Percentiles rank a stretch among this genome's conserved stretches.
phyloP scores from a whole-genome alignment of 2,329 filamentous ascomycete species.

The Xylaria sp. region DNA sequence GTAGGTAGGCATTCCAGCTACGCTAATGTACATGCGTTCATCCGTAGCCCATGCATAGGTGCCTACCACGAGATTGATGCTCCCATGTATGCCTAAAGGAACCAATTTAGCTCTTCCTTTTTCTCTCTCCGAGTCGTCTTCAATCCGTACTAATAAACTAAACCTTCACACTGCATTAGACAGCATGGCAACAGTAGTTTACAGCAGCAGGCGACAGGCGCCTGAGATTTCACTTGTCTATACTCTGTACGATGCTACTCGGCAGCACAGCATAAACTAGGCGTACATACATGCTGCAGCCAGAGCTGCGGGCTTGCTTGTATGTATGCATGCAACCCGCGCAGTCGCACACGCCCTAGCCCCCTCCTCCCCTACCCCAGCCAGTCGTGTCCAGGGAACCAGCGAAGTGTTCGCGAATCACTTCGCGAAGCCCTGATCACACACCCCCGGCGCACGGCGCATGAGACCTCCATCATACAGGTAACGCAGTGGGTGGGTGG shows the following conservation, averaged over 20 bases:
- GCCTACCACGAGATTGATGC: slow-evolving; percentile 19
- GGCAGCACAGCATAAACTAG: slow-evolving; percentile 27
- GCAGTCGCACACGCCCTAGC: background rate
- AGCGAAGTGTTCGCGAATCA: slow-evolving; percentile 36
- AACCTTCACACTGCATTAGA: background rate
- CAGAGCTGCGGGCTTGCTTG: slow-evolving; percentile 22
- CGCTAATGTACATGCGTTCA: slow-evolving; percentile 29
- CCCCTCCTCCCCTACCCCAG: background rate
- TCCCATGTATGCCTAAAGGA: slow-evolving; percentile 23
- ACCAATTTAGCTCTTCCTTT: background rate
- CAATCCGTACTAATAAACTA: background rate
- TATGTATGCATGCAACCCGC: slow-evolving; percentile 33
- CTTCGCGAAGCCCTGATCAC: slow-evolving; percentile 33
- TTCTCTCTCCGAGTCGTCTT: background rate
- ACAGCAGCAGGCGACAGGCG: slow-evolving; percentile 3
- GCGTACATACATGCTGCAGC: slow-evolving; percentile 25
- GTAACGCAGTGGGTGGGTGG: slow-evolving; percentile 32
- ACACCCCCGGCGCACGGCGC: slow-evolving; percentile 26
- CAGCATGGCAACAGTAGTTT: slow-evolving; percentile 8
- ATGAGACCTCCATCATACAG: slow-evolving; percentile 34
- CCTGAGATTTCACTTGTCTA: slow-evolving; percentile 18
- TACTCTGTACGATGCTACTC: slow-evolving; percentile 12
- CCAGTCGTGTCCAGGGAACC: slow-evolving; percentile 25
- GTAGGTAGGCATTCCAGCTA: slow-evolving; percentile 5
- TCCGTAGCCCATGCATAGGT: slow-evolving; percentile 33